Evolutionary conservation across 140 eudicot species (phyloP), one percentile per base, ranked within the genome.

Genomic region (Senecio squalidus): DNA sequence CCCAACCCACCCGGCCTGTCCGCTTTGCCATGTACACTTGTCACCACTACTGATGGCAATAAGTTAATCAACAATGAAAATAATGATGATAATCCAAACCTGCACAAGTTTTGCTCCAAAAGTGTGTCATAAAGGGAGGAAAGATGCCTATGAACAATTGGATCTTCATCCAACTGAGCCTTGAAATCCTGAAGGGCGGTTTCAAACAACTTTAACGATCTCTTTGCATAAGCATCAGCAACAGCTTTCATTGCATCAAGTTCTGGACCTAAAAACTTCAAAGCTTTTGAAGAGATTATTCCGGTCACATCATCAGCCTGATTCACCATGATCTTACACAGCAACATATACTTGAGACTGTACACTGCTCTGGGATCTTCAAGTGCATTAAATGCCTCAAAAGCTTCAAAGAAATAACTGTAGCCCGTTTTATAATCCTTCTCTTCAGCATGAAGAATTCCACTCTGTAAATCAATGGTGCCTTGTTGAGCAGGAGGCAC

Each of bases 401-500:
- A 89, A 11, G 97, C 97, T 72, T 89, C 97, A 67, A 61, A 80
- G 78, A 89, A 89, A 62, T 89, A 89, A 68, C 95, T 89, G 77
- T 89, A 89, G 17, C 73, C 95, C 15, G 97, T 89, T 71, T 89
- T 89, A 67, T 89, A 89, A 52, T 89, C 97, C 70, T 89, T 85
- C 64, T 89, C 97, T 77, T 89, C 97, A 11, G 97, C 97, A 67
- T 89, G 95, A 31, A 89, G 94, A 48, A 89, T 85, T 44, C 97
- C 95, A 44, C 95, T 89, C 54, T 89, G 95, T 54, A 85, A 70
- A 78, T 89, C 97, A 22, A 89, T 85, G 5, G 89, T 76, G 4
- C 97, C 97, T 69, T 89, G 95, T 71, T 89, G 97, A 63, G 93
- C 95, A 22, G 97, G 97, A 30, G 97, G 97, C 18, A 89, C 97